Percentiles rank a stretch among this genome's conserved stretches.
These are phyloP conservation scores for Saccharomycopsis javanensis DNA, from an alignment of 805 yeast genomes.

Conservation along the genomic window DNA sequence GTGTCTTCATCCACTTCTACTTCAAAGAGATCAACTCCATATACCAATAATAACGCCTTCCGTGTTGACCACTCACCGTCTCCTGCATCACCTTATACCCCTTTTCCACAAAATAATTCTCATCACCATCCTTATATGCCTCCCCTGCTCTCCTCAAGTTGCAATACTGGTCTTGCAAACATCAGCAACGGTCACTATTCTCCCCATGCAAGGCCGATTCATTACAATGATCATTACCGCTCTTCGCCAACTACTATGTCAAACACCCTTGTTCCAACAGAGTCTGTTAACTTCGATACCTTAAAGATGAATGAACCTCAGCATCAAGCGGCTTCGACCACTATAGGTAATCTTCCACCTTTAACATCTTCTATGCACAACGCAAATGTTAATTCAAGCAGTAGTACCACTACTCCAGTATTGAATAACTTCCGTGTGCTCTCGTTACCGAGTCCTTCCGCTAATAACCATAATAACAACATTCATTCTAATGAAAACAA, in stretches of 20 bases:
- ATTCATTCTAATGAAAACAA: not conserved
- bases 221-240: not conserved
- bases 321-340: not conserved
- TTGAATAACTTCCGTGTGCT: not conserved
- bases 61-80: not conserved
- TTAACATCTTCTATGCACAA: not conserved
- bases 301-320: not conserved
- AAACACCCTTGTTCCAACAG: not conserved
- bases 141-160: not conserved
- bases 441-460: not conserved
- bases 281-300: not conserved
- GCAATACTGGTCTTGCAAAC: no score
- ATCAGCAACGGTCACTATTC: not conserved
- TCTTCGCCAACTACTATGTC: not conserved
- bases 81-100: not conserved
- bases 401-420: not conserved
- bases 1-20: not conserved
- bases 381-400: no score
- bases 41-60: not conserved
- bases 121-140: slow-evolving; percentile 1
- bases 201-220: not conserved
- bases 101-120: not conserved
- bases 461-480: not conserved
- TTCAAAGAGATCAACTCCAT: not conserved
- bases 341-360: not conserved